Evolutionary conservation across 805 yeast genomes (phyloP).

Genomic region (Candida methanosorbosa): DNA sequence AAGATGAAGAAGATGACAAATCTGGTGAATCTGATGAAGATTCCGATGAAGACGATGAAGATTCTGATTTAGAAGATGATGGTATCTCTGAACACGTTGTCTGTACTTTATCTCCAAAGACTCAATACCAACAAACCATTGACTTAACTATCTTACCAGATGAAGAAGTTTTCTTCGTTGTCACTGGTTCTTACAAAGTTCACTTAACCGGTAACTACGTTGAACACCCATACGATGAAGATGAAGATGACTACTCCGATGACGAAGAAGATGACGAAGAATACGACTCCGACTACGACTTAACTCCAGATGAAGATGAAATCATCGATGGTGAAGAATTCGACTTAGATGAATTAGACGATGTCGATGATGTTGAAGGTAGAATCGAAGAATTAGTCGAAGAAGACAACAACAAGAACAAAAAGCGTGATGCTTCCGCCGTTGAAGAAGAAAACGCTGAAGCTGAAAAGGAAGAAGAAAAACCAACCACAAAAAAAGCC

Average conservation of each 20-base stretch:
- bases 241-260: slow-evolving; percentile 39
- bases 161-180: slow-evolving; percentile 91
- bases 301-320: slow-evolving; percentile 75
- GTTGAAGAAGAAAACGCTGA: slow-evolving; percentile 23
- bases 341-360: slow-evolving; percentile 57
- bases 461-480: slow-evolving; percentile 17
- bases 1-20: slow-evolving; percentile 27
- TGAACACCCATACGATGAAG: slow-evolving; percentile 87
- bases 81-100: slow-evolving; percentile 79
- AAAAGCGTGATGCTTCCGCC: slow-evolving; percentile 21
- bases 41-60: slow-evolving; percentile 49
- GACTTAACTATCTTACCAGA: slow-evolving; percentile 88
- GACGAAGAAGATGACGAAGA: slow-evolving; percentile 41
- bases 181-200: slow-evolving; percentile 90
- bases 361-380: slow-evolving; percentile 60
- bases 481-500: slow-evolving; percentile 10
- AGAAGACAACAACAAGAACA: slow-evolving; percentile 41
- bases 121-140: slow-evolving; percentile 80
- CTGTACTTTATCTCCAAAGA: slow-evolving; percentile 83
- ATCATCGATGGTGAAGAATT: slow-evolving; percentile 39
- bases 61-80: slow-evolving; percentile 55
- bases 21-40: slow-evolving; percentile 43
- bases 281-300: slow-evolving; percentile 45
- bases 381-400: slow-evolving; percentile 70
- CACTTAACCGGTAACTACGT: slow-evolving; percentile 93